These are phyloP conservation scores for Tetrahymena thermophila DNA, from an alignment of 73 alveolate genomes.

Conservation along the genomic window DNA sequence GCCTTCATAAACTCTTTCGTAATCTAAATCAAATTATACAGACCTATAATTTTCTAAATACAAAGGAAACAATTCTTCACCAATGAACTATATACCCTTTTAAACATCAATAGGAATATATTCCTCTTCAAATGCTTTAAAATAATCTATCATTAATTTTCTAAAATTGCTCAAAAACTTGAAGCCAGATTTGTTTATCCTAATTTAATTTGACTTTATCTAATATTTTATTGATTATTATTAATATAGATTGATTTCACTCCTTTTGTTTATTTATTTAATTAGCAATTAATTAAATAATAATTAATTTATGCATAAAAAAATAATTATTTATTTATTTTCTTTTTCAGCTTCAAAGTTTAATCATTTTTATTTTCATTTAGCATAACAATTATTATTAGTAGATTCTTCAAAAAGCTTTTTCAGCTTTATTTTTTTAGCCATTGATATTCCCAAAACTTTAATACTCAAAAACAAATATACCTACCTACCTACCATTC, in stretches of 20 bases:
- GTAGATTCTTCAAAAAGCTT: neutral
- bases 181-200: neutral
- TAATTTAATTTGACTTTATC: neutral
- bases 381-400: no score
- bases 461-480: neutral
- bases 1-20: neutral
- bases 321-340: no score
- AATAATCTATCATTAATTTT: neutral
- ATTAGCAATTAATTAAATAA: no score
- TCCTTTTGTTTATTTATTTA: no score
- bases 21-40: neutral
- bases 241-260: no score
- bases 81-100: neutral
- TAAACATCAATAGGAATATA: neutral
- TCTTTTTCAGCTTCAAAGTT: neutral
- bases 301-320: neutral
- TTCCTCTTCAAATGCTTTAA: neutral
- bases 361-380: neutral
- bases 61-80: neutral
- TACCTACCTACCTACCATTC: neutral
- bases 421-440: neutral
- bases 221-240: no score
- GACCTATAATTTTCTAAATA: neutral
- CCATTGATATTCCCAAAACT: neutral
- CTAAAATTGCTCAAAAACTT: neutral